phyloP scores from a whole-genome alignment of 2,329 filamentous ascomycete genomes.

The Microdochium trichocladiopsis region DNA sequence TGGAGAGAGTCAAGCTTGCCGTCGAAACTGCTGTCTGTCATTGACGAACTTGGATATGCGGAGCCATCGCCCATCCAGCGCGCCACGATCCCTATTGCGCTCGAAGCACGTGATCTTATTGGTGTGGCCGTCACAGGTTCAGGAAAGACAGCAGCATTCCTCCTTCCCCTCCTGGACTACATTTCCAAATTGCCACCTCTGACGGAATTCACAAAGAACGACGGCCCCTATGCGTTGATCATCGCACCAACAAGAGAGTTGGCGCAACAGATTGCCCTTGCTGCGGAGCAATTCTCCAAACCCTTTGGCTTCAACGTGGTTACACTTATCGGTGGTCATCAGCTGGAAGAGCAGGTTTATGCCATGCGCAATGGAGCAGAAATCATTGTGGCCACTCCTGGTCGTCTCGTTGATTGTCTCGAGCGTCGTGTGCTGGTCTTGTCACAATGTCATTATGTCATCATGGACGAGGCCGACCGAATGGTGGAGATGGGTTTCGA shows the following conservation, averaged over 20 bases:
- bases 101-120: constrained; percentile 92
- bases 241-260: constrained; percentile 94
- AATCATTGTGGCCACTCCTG: constrained; percentile 97
- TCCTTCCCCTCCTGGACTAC: constrained; percentile 87
- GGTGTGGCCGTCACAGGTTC: constrained; percentile 97
- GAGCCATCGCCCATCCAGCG: constrained; percentile 90
- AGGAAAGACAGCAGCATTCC: constrained; percentile 93
- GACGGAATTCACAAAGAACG: constrained; percentile 80
- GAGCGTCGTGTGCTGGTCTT: constrained; percentile 87
- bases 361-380: constrained; percentile 88
- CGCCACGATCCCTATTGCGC: constrained; percentile 89
- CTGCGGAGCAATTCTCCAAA: constrained; percentile 85
- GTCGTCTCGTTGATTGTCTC: constrained; percentile 94
- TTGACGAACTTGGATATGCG: constrained; percentile 79
- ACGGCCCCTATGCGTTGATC: constrained; percentile 95
- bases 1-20: constrained; percentile 86
- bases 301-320: constrained; percentile 92
- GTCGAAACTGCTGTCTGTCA: constrained; percentile 68
- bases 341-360: constrained; percentile 87
- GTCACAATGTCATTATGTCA: constrained; percentile 94
- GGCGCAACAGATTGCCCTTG: constrained; percentile 93
- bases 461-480: constrained; percentile 98
- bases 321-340: constrained; percentile 96
- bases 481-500: constrained; percentile 99
- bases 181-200: constrained; percentile 85